phyloP scores from a whole-genome alignment of 768 basidiomycete species.

The Podaxis sp. region DNA sequence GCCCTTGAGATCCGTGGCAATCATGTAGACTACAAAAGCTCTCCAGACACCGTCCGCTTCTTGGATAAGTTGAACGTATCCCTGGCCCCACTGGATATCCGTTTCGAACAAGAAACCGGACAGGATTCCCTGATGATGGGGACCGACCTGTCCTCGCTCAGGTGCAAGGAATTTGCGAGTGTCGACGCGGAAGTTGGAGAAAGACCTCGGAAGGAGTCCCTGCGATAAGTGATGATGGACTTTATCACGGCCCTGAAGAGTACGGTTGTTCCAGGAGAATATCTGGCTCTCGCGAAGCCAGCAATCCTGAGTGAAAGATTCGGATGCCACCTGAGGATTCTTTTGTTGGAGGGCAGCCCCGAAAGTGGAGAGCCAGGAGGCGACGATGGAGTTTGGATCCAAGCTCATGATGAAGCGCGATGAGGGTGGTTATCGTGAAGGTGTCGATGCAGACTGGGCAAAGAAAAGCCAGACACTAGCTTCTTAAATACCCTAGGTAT shows the following conservation, averaged over 20 bases:
- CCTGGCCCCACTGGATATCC: constrained; percentile 8
- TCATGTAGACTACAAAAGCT: constrained; percentile 4
- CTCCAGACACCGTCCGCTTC: constrained; percentile 9
- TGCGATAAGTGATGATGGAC: neutral
- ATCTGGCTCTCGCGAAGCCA: constrained; percentile 14
- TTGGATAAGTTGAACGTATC: neutral
- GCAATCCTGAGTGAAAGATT: neutral
- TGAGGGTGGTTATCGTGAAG: too few relatives aligned
- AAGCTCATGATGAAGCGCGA: neutral
- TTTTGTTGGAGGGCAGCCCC: neutral
- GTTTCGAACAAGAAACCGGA: constrained; percentile 12
- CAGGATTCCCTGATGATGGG: neutral
- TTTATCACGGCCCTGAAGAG: constrained; percentile 7
- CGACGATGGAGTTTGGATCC: neutral
- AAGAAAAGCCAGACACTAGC: too few relatives aligned
- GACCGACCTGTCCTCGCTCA: neutral
- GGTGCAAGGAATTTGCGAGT: constrained; percentile 3
- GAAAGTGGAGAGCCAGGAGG: constrained; percentile 7
- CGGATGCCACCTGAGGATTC: neutral
- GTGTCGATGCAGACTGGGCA: too few relatives aligned
- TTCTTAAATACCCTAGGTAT: too few relatives aligned
- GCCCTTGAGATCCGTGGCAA: constrained; percentile 3
- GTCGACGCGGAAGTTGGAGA: constrained; percentile 10
- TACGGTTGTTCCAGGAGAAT: constrained; percentile 11
- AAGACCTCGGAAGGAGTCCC: neutral